Percentiles rank a stretch among this genome's conserved stretches.
Conservation (phyloP, 2,329 filamentous ascomycete genomes). For the Fusarium caatingaense region DNA sequence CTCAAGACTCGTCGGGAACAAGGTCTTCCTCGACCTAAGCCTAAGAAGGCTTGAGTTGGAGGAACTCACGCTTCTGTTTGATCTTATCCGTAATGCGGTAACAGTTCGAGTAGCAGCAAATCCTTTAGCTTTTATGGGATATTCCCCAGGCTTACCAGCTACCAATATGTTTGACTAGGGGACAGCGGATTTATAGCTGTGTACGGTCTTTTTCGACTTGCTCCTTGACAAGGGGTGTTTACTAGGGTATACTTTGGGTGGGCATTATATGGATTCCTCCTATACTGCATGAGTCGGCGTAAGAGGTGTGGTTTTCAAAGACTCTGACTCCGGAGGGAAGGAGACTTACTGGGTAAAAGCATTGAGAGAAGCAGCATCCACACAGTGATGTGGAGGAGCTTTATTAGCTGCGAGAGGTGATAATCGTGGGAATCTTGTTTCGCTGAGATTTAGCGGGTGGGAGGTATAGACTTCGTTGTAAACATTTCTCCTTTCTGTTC, state of each 20-base stretch:
- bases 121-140: background rate
- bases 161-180: slow-evolving; percentile 14
- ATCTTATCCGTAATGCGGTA: slow-evolving; percentile 1
- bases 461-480: slow-evolving; percentile 36
- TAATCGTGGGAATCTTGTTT: slow-evolving; percentile 35
- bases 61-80: background rate
- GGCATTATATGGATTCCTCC: slow-evolving; percentile 29
- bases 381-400: background rate
- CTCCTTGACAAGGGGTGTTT: slow-evolving; percentile 16
- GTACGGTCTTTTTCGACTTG: slow-evolving; percentile 33
- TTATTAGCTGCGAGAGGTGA: slow-evolving; percentile 26
- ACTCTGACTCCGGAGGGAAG: slow-evolving; percentile 37
- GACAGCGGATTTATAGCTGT: slow-evolving; percentile 10
- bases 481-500: slow-evolving; percentile 20
- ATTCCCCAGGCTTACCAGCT: background rate
- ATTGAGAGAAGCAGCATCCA: slow-evolving; percentile 20
- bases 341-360: slow-evolving; percentile 41
- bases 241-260: slow-evolving; percentile 41
- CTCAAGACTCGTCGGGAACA: slow-evolving; percentile 67
- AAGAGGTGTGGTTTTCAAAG: slow-evolving; percentile 41
- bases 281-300: slow-evolving; percentile 47
- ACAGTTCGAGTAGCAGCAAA: background rate
- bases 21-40: slow-evolving; percentile 62
- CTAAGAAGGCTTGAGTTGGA: slow-evolving; percentile 48
- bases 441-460: slow-evolving; percentile 41